Evolutionary conservation across 495 filamentous ascomycete genomes (phyloP).

Genomic region (Hypoxylon perforatum): DNA sequence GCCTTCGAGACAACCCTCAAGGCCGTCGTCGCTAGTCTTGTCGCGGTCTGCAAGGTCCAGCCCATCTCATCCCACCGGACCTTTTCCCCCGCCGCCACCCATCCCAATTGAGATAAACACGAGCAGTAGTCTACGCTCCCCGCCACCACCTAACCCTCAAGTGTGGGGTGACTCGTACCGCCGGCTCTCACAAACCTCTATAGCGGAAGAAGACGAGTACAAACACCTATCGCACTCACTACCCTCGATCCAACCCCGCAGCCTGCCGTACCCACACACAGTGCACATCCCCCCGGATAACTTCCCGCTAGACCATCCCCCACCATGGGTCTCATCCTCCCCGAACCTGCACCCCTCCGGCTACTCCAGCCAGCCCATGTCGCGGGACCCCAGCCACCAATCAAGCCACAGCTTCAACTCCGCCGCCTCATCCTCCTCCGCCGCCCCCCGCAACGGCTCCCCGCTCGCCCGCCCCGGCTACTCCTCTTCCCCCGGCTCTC

Average conservation of each 20-base stretch:
- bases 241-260: constrained; percentile 40
- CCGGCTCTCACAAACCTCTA: constrained; percentile 27
- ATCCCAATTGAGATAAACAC: constrained; percentile 41
- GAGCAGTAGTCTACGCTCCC: constrained; percentile 32
- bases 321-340: constrained; percentile 39
- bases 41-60: constrained; percentile 36
- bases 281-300: constrained; percentile 24
- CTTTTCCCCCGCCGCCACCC: constrained; percentile 46
- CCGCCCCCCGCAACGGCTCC: constrained; percentile 18
- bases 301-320: constrained; percentile 30
- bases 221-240: constrained; percentile 22
- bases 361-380: constrained; percentile 69
- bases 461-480: constrained; percentile 28
- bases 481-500: constrained; percentile 34
- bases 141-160: constrained; percentile 31
- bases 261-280: constrained; percentile 42
- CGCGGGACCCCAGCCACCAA: constrained; percentile 55
- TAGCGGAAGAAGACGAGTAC: constrained; percentile 31
- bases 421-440: constrained; percentile 9
- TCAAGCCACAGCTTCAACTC: constrained; percentile 45
- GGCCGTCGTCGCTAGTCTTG: constrained; percentile 29
- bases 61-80: constrained; percentile 34
- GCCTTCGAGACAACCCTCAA: constrained; percentile 27
- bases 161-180: constrained; percentile 44
- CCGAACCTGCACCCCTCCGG: constrained; percentile 49